These are phyloP conservation scores for Lenzites betulinus DNA, from an alignment of 768 basidiomycete genomes.

Conservation along the genomic window DNA sequence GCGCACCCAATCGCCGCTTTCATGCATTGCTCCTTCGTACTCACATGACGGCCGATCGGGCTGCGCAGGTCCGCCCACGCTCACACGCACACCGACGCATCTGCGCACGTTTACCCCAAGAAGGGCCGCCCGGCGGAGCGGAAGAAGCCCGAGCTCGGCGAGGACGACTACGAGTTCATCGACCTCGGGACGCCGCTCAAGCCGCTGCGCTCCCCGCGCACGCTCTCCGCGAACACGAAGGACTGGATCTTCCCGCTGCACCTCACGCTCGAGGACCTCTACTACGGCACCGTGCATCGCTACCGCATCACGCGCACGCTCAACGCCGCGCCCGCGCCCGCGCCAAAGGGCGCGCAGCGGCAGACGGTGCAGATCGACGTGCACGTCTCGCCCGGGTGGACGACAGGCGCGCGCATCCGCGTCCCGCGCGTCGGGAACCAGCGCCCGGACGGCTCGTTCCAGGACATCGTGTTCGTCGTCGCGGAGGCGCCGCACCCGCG, in stretches of 20 bases:
- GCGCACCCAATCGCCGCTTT: background rate
- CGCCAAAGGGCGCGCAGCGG: conserved; percentile 27
- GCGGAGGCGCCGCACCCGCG: conserved; percentile 59
- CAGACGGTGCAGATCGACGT: conserved; percentile 61
- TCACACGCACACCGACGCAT: conserved; percentile 4
- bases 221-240: conserved; percentile 32
- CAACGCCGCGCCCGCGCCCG: conserved; percentile 30
- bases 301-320: conserved; percentile 64
- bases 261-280: conserved; percentile 63
- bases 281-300: conserved; percentile 52
- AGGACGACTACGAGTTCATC: conserved; percentile 32
- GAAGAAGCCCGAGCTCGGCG: conserved; percentile 22
- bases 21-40: background rate
- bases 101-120: conserved; percentile 13
- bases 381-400: conserved; percentile 63
- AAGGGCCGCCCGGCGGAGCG: conserved; percentile 6
- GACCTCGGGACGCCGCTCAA: conserved; percentile 22
- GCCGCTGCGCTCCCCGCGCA: conserved; percentile 19
- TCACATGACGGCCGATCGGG: background rate
- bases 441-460: conserved; percentile 52
- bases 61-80: conserved; percentile 10
- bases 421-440: conserved; percentile 72
- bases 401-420: conserved; percentile 57
- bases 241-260: conserved; percentile 72
- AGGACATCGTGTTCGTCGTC: conserved; percentile 69